Percentiles rank a stretch among this genome's conserved stretches.
phyloP scores from a whole-genome alignment of 176 grass and related monocot species.

The Oryza longistaminata region DNA sequence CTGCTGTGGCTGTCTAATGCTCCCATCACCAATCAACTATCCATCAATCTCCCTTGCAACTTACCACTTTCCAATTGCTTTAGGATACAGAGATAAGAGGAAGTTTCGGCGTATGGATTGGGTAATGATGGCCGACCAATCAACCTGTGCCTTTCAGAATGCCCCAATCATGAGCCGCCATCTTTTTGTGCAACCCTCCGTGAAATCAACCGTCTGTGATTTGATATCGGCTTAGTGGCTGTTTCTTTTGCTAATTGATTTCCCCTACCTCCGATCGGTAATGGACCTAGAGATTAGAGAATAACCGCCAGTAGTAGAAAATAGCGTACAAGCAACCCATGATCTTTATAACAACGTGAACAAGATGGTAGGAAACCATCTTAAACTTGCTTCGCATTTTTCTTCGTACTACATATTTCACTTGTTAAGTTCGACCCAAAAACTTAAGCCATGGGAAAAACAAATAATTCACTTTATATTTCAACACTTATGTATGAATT shows the following conservation, averaged over 20 bases:
- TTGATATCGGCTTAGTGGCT: not conserved
- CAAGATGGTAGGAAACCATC: not conserved
- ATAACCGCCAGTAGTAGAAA: too few relatives aligned
- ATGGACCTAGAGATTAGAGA: too few relatives aligned
- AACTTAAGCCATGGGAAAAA: too few relatives aligned
- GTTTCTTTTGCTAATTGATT: not conserved
- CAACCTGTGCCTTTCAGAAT: not conserved
- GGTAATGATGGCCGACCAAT: not conserved
- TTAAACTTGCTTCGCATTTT: not conserved
- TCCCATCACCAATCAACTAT: not conserved
- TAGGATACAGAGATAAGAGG: not conserved
- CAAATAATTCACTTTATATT: too few relatives aligned
- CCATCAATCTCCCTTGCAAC: conserved; percentile 24
- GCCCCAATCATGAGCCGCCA: conserved; percentile 25
- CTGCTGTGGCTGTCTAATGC: conserved; percentile 4
- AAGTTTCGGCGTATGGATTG: conserved; percentile 7
- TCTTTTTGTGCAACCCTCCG: not conserved
- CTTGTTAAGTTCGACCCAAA: too few relatives aligned
- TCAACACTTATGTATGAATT: too few relatives aligned
- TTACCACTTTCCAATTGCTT: conserved; percentile 14
- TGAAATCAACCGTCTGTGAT: not conserved
- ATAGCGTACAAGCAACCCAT: too few relatives aligned
- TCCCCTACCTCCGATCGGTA: too few relatives aligned
- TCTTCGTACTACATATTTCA: too few relatives aligned
- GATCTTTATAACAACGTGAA: conserved; percentile 18